Base-by-base conservation (phyloP, 202 grass and related monocot genomes). In the Panicum virgatum region DNA sequence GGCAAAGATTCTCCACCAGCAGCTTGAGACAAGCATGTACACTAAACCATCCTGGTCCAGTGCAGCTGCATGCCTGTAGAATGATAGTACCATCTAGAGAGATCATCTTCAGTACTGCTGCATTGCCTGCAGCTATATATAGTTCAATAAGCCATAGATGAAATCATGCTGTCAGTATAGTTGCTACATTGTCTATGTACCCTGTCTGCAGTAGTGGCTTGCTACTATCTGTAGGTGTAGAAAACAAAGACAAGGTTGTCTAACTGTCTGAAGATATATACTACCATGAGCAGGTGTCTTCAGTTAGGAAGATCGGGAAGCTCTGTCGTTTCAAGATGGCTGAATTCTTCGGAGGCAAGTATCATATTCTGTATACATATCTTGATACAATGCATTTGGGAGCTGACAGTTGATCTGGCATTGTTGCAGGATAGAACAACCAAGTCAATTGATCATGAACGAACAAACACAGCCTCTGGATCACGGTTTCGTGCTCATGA, bases 11-110 rank as follows among this genome's bases (percentile, higher is more conserved):
- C 83, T 90, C 83, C 84, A 86, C 83, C 65, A 78, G 20, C 60
- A 66, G 88, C 79, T 83, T 79, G 75, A 45, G 88, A 90, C 83
- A 90, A 90, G 69, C 88, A 86, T 69, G 73, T 50, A 78, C 39
- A 82, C 83, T 81, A 85, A 89, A 78, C 59, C 64, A 43, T 78
- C 79, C 79, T 86, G 83, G 78, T 80, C 83, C 88, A 75, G 61
- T 73, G 46, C 46, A 69, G 48, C 60, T 74, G 83, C 88, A 86
- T 90, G 79, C 88, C 78, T 78, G 67, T 67, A 86, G 65, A 85
- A 61, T 22, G 51, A 86, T 82, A 67, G 81, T 60, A 61, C 42
- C 72, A 52, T 78, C 83, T 73, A 67, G 58, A 82, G 29, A 78
- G 48, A 78, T 73, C 78, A 67, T 73, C 59, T 72, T 66, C 57